Percentiles rank a stretch among this genome's conserved stretches.
Conservation (phyloP, 75 land plant species). For the Pinus taeda region DNA sequence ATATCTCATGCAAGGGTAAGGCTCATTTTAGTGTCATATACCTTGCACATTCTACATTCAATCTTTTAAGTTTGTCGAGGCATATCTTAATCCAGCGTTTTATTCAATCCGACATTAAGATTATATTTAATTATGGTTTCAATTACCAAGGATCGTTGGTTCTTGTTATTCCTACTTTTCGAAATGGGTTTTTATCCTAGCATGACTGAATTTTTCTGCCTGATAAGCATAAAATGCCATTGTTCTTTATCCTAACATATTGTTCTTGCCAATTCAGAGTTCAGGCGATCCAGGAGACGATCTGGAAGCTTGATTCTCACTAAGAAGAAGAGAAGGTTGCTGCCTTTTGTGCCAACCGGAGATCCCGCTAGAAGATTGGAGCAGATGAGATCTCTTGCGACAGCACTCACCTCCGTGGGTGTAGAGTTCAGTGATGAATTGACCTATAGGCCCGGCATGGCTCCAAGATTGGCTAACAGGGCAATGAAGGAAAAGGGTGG, state of each 20-base stretch:
- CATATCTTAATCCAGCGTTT: background rate
- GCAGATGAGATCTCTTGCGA: conserved; percentile 83
- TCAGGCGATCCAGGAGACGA: conserved; percentile 28
- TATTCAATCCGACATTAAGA: background rate
- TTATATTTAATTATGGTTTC: too few species aligned
- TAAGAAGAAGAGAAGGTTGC: conserved; percentile 70
- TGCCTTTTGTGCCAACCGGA: conserved; percentile 61
- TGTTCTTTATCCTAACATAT: background rate
- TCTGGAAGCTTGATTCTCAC: conserved; percentile 17
- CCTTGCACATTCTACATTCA: background rate
- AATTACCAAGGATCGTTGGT: too few species aligned
- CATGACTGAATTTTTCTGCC: background rate
- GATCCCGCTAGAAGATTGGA: conserved; percentile 44
- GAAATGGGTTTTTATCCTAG: background rate
- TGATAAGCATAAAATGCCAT: background rate
- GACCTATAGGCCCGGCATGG: conserved; percentile 66
- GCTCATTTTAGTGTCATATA: background rate
- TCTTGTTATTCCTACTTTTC: too few species aligned
- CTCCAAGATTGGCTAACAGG: conserved; percentile 62
- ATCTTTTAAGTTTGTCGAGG: background rate
- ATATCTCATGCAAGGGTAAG: background rate
- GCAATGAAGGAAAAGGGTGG: conserved; percentile 54
- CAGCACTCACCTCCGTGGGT: conserved; percentile 59
- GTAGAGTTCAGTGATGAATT: conserved; percentile 63
- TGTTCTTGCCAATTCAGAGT: conserved; percentile 13